Evolutionary conservation across 2,329 filamentous ascomycete species (phyloP), one percentile per base, ranked within the genome.

Genomic region (Neofusicoccum kwambonambiense): DNA sequence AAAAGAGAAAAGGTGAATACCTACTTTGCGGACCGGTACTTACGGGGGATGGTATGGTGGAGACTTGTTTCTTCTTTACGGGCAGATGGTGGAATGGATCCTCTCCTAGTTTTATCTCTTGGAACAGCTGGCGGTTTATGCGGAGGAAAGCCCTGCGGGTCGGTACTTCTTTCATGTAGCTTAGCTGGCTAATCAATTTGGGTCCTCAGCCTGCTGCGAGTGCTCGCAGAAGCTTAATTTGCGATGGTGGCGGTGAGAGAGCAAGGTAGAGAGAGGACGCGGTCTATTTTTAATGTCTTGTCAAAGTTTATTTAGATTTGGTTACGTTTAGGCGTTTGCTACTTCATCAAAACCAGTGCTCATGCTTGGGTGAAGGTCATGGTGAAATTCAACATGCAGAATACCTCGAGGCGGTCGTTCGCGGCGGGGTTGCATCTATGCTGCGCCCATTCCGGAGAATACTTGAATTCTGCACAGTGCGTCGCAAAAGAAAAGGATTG

Each of bases 121-220:
- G 4, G 31, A 35, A 17, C 27, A 47, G 56, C 42, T 44, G 42
- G 56, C 56, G 15, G 54, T 45, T 27, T 35, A 19, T 45, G 27
- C 19, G 39, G 42, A 37, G 27, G 31, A 47, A 60, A 37, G 56
- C 41, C 31, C 31, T 60, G 42, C 42, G 42, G 27, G 41, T 60
- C 42, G 42, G 27, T 47, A 37, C 44, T 22, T 58, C 22, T 35
- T 45, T 47, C 42, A 19, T 60, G 31, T 60, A 60, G 56, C 27
- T 47, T 60, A 60, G 42, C 42, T 60, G 56, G 56, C 56, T 60
- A 45, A 60, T 60, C 27, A 5, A 60, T 35, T 15, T 34, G 56
- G 41, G 27, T 17, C 12, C 41, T 47, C 6, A 35, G 56, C 56
- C 31, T 52, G 8, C 34, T 37, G 50, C 31, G 31, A 34, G n/a